Conservation (phyloP, 768 basidiomycete species). For the Podaxis rugospora region DNA sequence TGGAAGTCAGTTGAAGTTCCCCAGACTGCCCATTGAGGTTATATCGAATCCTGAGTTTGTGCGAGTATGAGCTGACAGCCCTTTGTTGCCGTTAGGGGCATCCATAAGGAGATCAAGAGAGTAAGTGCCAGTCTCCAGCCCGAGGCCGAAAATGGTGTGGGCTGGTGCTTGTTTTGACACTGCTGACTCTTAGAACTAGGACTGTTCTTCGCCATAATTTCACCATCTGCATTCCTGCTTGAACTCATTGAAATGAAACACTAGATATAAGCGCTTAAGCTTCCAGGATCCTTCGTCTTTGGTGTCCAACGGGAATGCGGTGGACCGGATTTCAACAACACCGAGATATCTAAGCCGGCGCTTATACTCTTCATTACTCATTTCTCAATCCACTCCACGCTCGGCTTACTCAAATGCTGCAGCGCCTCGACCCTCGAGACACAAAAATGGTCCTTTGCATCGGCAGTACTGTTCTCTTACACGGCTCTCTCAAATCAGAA, state of each 20-base stretch:
- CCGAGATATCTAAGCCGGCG: neutral
- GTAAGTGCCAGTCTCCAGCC: neutral
- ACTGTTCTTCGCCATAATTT: neutral
- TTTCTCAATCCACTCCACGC: neutral
- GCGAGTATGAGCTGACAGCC: slow-evolving; percentile 15
- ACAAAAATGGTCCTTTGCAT: neutral
- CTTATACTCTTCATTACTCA: neutral
- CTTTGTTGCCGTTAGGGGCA: neutral
- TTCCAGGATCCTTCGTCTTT: neutral
- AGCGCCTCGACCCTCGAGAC: neutral
- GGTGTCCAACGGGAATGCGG: neutral
- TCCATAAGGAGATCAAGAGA: neutral
- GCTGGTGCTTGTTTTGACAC: no score
- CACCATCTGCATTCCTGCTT: neutral
- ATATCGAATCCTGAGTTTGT: neutral
- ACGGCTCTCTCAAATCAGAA: neutral
- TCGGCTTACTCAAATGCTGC: neutral
- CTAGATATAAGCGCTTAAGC: neutral
- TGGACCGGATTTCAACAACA: neutral
- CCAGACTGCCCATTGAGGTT: neutral
- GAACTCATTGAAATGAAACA: neutral
- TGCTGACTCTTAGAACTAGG: no score
- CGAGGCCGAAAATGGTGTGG: neutral
- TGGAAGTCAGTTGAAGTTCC: neutral
- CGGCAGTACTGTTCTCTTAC: neutral